Evolutionary conservation across 2,329 filamentous ascomycete species (phyloP).

Genomic region (Rhexocercosporidium sp.): DNA sequence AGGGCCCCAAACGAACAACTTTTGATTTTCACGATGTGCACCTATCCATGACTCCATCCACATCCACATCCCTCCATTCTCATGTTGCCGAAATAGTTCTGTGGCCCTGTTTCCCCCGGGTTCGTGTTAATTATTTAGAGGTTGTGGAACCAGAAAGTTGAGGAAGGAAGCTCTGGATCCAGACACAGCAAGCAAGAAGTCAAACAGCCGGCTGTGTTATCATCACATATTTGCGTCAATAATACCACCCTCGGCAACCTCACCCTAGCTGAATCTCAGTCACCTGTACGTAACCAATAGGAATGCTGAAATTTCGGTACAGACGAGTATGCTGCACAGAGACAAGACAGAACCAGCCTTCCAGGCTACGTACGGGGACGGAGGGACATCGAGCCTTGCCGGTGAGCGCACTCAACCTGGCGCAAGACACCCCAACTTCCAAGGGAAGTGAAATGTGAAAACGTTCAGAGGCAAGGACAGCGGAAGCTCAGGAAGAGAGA

Average conservation of each 20-base stretch:
- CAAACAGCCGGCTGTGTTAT: neutral
- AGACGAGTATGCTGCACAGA: slow-evolving; percentile 17
- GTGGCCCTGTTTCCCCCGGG: slow-evolving; percentile 5
- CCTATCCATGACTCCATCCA: neutral
- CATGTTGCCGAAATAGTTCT: slow-evolving; percentile 10
- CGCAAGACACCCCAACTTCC: neutral
- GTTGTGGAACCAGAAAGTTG: slow-evolving; percentile 5
- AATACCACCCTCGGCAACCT: slow-evolving; percentile 26
- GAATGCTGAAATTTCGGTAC: neutral
- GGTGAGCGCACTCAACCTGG: neutral
- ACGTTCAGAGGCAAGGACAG: neutral
- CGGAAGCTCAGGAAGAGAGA: neutral
- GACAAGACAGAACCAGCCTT: slow-evolving; percentile 9
- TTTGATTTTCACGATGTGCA: neutral
- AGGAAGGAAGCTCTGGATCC: neutral
- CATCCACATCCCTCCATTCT: neutral
- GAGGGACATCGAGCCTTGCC: slow-evolving; percentile 8
- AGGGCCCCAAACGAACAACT: neutral
- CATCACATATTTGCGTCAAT: slow-evolving; percentile 20
- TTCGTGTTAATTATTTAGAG: neutral
- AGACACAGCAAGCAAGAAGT: neutral
- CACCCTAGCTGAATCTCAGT: slow-evolving; percentile 23
- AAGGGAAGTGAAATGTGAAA: no score
- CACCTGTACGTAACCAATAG: slow-evolving; percentile 14
- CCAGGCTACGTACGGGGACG: neutral